Evolutionary conservation across 495 filamentous ascomycete species (phyloP).

Genomic region (Daldinia caldariorum): DNA sequence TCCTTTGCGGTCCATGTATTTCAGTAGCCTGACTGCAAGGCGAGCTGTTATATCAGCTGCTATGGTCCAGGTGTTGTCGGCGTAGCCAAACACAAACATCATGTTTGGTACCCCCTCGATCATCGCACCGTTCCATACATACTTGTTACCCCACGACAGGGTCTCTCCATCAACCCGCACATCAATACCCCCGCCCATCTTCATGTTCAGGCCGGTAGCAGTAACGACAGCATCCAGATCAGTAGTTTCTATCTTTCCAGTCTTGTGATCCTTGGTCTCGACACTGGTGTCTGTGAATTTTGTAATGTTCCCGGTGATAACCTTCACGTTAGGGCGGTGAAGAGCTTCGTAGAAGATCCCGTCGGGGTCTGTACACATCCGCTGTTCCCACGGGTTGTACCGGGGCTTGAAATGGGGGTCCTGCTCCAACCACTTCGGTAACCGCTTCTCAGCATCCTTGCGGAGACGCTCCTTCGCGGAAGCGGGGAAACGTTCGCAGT

Average conservation of each 20-base stretch:
- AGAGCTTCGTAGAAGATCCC: slow-evolving; percentile 69
- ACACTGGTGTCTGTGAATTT: background rate
- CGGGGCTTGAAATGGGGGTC: slow-evolving; percentile 70
- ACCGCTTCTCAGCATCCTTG: slow-evolving; percentile 49
- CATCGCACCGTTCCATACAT: slow-evolving; percentile 68
- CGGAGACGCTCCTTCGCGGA: background rate
- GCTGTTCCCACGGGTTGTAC: slow-evolving; percentile 76
- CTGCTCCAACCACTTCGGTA: slow-evolving; percentile 59
- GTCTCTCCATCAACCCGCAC: background rate
- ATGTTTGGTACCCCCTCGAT: slow-evolving; percentile 67
- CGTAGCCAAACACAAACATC: slow-evolving; percentile 65
- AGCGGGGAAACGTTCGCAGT: background rate
- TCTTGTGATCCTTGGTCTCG: background rate
- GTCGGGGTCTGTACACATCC: slow-evolving; percentile 68
- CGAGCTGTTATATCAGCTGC: slow-evolving; percentile 55
- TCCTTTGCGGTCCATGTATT: background rate
- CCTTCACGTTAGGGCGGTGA: slow-evolving; percentile 60
- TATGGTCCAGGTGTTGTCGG: slow-evolving; percentile 68
- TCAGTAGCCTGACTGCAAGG: background rate
- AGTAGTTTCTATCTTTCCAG: background rate
- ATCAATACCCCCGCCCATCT: background rate
- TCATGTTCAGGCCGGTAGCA: background rate
- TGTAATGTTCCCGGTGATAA: slow-evolving; percentile 68
- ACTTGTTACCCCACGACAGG: slow-evolving; percentile 52
- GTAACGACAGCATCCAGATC: background rate